Conservation (phyloP, 1,284 basidiomycete species). For the Mycosarcoma mackinlayi region DNA sequence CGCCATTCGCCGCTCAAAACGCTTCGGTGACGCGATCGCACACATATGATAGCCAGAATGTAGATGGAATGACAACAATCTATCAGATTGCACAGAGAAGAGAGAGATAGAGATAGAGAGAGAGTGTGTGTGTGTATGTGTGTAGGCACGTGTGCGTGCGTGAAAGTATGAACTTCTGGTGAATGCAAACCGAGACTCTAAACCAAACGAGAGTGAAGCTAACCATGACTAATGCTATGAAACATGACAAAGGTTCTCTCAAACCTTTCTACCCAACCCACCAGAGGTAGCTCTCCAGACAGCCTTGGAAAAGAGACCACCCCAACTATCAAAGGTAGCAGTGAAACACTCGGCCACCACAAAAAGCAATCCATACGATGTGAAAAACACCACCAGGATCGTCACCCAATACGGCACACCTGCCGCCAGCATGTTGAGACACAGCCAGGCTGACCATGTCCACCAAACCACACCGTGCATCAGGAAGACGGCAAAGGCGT, state of each 20-base stretch:
- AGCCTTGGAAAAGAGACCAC: slow-evolving; percentile 54
- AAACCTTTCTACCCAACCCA: slow-evolving; percentile 47
- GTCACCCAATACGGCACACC: slow-evolving; percentile 59
- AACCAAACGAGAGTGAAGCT: too few species aligned
- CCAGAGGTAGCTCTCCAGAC: slow-evolving; percentile 54
- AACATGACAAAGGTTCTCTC: background rate
- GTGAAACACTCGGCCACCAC: slow-evolving; percentile 56
- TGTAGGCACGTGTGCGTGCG: too few species aligned
- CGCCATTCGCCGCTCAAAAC: too few species aligned
- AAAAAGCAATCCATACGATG: slow-evolving; percentile 47
- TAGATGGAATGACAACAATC: too few species aligned
- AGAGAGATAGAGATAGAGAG: too few species aligned
- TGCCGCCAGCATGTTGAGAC: slow-evolving; percentile 41
- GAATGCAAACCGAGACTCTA: too few species aligned
- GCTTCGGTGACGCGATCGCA: too few species aligned
- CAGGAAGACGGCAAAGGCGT: slow-evolving; percentile 58
- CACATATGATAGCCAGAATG: too few species aligned
- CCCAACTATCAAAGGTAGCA: slow-evolving; percentile 59
- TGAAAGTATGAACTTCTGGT: too few species aligned
- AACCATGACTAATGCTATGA: background rate
- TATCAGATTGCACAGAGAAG: too few species aligned
- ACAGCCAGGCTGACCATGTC: slow-evolving; percentile 59
- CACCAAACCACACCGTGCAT: slow-evolving; percentile 61
- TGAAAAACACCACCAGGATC: slow-evolving; percentile 54
- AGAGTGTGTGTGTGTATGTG: too few species aligned